Evolutionary conservation across 257 asterid genomes (phyloP).

Genomic region (Prunella vulgaris): DNA sequence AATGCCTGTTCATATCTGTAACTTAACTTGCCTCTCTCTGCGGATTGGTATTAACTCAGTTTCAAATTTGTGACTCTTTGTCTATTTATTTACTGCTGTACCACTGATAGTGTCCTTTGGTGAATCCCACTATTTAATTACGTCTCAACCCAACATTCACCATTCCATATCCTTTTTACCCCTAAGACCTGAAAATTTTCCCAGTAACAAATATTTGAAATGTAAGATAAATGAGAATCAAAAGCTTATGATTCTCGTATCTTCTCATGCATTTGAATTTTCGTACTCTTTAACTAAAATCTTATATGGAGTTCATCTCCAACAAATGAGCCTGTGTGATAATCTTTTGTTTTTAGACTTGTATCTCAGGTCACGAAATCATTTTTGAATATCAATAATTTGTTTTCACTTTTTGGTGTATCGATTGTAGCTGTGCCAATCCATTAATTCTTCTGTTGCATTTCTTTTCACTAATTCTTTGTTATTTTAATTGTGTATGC

Average conservation of each 20-base stretch:
- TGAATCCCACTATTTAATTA: background rate
- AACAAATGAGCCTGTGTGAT: constrained; percentile 7
- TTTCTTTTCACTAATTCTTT: background rate
- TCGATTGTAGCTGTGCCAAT: background rate
- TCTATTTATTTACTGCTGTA: background rate
- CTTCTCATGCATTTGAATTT: background rate
- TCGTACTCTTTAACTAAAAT: background rate
- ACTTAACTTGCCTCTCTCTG: constrained; percentile 11
- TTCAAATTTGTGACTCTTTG: background rate
- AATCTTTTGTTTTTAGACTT: background rate
- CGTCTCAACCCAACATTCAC: background rate
- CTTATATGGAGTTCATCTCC: background rate
- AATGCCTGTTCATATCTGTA: constrained; percentile 2
- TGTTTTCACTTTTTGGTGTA: background rate
- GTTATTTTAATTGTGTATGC: background rate
- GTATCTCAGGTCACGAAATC: constrained; percentile 4
- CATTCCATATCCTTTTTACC: background rate
- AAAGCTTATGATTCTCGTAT: background rate
- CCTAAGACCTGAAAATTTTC: background rate
- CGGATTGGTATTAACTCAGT: background rate
- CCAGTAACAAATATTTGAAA: background rate
- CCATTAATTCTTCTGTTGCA: background rate
- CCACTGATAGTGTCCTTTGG: background rate
- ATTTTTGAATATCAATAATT: background rate
- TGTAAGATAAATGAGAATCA: background rate